Evolutionary conservation across 169 alveolate genomes (phyloP), one percentile per base, ranked within the genome.

Genomic region (Eimeria acervulina): DNA sequence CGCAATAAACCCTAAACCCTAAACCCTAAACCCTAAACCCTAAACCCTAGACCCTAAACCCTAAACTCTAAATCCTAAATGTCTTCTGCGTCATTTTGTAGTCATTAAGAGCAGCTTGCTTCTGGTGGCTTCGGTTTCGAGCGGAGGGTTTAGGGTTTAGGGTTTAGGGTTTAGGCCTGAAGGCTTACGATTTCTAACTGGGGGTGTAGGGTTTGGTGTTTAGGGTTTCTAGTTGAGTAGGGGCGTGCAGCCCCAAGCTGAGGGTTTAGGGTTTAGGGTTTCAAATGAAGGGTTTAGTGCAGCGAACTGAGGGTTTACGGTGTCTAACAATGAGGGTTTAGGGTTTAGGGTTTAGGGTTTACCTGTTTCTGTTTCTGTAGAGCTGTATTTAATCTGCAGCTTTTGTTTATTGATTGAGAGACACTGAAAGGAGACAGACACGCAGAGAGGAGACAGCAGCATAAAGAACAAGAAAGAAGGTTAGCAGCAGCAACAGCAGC

Each of bases 301-400:
- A n/a, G n/a, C n/a, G n/a, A n/a, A n/a, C n/a, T n/a, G n/a, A n/a
- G n/a, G n/a, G n/a, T n/a, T n/a, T n/a, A n/a, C n/a, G n/a, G n/a
- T n/a, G n/a, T n/a, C n/a, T n/a, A n/a, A n/a, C n/a, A n/a, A n/a
- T n/a, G n/a, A n/a, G n/a, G n/a, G n/a, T n/a, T n/a, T n/a, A n/a
- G 55, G 55, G 55, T 47, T 47, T 47, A 66, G 78, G 78, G 78
- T 66, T 66, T 66, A 66, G 78, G 78, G 78, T 66, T 66, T 66
- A 40, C 78, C 78, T 66, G 78, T 66, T 66, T 66, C 17, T 66
- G 78, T 31, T 55, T 55, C 5, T 55, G 15, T 55, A 55, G 66
- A 55, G 66, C 26, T 55, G 13, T 26, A 55, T 55, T 7, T 17
- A 55, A 31, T 2, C 40, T 66, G 13, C 40, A 26, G 40, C 19